Base-by-base conservation (phyloP, 306 rosid species). In the Ceratonia siliqua region DNA sequence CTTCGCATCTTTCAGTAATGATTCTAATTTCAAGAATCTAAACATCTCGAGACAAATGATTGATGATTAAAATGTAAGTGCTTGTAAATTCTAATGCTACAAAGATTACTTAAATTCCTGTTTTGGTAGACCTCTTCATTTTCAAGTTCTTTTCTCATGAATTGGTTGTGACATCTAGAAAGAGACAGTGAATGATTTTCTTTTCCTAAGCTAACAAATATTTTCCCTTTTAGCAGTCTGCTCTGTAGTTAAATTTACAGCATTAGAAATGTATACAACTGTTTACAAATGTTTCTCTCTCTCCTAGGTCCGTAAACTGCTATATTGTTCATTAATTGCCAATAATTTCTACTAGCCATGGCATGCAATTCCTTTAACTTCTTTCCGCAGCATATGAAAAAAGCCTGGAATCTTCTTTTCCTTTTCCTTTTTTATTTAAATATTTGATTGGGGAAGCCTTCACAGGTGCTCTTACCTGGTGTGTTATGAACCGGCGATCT, bases 61-160 rank as follows among this genome's bases (percentile, higher is more conserved):
- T 62, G 22, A 32, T 56, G 8, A 62, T 85, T 69, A 70, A 70
- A 78, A 41, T 49, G 1, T 36, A 59, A 33, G 77, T 57, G 67
- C 49, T 32, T 64, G n/a, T 50, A 68, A 56, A 56, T 62, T 55
- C 28, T 13, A 27, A 67, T 55, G 48, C 77, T 69, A 74, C 32
- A 76, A 33, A 17, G 22, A 21, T 12, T 46, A 39, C 27, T 7
- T 68, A 46, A 20, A 69, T 68, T 82, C 48, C 33, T 80, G 42
- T 48, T 76, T 59, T 39, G 45, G 49, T 21, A 15, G 35, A 24
- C 49, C 49, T 73, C 71, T 67, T 55, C 24, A 4, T 79, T 58
- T 45, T 62, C 78, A 46, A 32, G 63, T 61, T 38, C 64, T 54
- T 32, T 22, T 27, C 38, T 45, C 64, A 72, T 66, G 58, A 36